Base-by-base conservation (phyloP, 2,329 filamentous ascomycete genomes). In the Paecilomyces sp. region DNA sequence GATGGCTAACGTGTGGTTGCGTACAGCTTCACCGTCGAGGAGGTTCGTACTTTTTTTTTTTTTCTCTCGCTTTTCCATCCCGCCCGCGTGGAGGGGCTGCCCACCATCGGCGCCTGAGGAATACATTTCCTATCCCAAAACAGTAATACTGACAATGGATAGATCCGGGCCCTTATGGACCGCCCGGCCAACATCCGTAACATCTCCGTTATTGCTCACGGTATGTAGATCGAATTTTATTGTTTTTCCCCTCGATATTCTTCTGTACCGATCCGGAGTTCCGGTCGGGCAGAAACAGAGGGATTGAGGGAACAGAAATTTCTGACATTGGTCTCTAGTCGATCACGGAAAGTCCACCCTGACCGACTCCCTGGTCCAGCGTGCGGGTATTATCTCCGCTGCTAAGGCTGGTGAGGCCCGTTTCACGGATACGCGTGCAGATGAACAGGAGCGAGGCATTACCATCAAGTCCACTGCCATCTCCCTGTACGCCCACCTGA, bases 401-500 rank as follows among this genome's bases (percentile, higher is more conserved):
- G 91, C 91, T 74, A 97, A 97, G 84, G 94, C 94, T 73, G 94
- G 94, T 81, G 91, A 96, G 79, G 88, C 89, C 69, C 89, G 94
- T 81, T 95, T 93, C 79, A 99, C 92, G 74, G 94, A 99, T 82
- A 99, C 94, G 67, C 90, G 94, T 82, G 83, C 89, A 68, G 94
- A 99, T 79, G 94, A 99, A 81, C 94, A 99, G 85, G 94, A 99
- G 80, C 92, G 94, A 88, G 92, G 94, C 88, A 97, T 99, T 76
- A 99, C 94, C 73, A 99, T 99, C 88, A 99, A 99, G 89, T 99
- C 94, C 61, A 99, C 94, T 65, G 94, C 95, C 81, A 99, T 99
- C 83, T 97, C 95, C 71, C 88, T 99, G 75, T 99, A 94, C 82
- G 92, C 91, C 76, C 83, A 87, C 72, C 87, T 99, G 68, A 80